Percentiles rank a stretch among this genome's conserved stretches.
Evolutionary conservation across 2,329 filamentous ascomycete genomes (phyloP).

Genomic region (Penicillium janthinellum): DNA sequence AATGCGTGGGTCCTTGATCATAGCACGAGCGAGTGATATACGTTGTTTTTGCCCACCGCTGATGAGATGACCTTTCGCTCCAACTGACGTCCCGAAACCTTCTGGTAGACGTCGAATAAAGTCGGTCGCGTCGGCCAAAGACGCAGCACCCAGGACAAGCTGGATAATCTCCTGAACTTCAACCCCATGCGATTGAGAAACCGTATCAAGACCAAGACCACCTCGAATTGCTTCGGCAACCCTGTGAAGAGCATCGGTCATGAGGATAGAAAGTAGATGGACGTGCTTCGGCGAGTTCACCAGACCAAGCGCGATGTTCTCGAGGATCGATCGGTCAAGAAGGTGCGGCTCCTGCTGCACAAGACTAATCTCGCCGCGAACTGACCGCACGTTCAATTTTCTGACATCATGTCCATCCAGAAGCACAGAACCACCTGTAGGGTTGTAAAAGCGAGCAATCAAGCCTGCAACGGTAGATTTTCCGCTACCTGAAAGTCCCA

Average conservation of each 20-base stretch:
- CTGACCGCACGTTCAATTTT: constrained; percentile 52
- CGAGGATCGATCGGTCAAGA: constrained; percentile 17
- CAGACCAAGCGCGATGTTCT: constrained; percentile 16
- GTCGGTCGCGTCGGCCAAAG: constrained; percentile 61
- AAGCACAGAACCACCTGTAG: constrained; percentile 62
- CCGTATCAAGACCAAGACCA: constrained; percentile 51
- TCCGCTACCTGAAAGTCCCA: constrained; percentile 57
- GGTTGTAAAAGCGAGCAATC: constrained; percentile 65
- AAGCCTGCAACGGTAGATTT: constrained; percentile 67
- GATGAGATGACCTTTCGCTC: not conserved
- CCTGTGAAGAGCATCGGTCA: constrained; percentile 51
- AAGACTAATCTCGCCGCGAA: constrained; percentile 14
- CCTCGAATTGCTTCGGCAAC: constrained; percentile 45
- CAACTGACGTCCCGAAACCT: constrained; percentile 63
- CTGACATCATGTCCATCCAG: constrained; percentile 63
- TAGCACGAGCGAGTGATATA: constrained; percentile 87
- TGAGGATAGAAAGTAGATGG: constrained; percentile 35
- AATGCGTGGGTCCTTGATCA: constrained; percentile 89
- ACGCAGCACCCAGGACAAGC: constrained; percentile 41
- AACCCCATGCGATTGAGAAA: constrained; percentile 47
- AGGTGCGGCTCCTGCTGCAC: constrained; percentile 16
- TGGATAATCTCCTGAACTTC: constrained; percentile 54
- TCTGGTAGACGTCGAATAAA: constrained; percentile 12
- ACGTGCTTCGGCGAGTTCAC: constrained; percentile 23
- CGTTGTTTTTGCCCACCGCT: constrained; percentile 97